Percentiles rank a stretch among this genome's conserved stretches.
These are phyloP conservation scores for Eutrema japonicum DNA, from an alignment of 345 rosid species.

Conservation along the genomic window DNA sequence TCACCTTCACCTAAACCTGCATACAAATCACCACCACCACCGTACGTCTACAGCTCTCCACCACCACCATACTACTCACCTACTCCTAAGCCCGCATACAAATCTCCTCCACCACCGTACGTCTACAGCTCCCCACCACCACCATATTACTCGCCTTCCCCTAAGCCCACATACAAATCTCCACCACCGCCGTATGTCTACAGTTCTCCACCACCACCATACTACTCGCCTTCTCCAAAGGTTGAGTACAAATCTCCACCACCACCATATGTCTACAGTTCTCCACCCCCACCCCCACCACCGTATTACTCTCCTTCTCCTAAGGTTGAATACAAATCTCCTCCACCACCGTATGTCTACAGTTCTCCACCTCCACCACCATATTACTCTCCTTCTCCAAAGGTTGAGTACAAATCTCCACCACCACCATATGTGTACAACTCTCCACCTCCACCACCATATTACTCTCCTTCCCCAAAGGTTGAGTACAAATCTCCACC, in stretches of 20 bases:
- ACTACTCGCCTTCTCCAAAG: background rate
- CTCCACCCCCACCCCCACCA: background rate
- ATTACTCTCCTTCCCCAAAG: background rate
- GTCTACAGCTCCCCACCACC: constrained; percentile 5
- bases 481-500: background rate
- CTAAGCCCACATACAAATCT: background rate
- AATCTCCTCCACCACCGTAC: constrained; percentile 4
- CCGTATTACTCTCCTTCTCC: background rate
- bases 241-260: background rate
- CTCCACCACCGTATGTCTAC: background rate
- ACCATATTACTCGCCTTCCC: constrained; percentile 7
- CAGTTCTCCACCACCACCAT: constrained; percentile 17
- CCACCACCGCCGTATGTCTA: constrained; percentile 4
- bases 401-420: background rate
- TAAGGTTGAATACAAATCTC: background rate
- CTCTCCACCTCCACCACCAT: background rate
- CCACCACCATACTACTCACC: constrained; percentile 15
- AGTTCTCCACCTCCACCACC: background rate
- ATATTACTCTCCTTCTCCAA: background rate
- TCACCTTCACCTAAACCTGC: no score
- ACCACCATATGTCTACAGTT: background rate
- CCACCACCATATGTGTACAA: constrained; percentile 14
- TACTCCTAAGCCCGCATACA: background rate
- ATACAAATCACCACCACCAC: constrained; percentile 20
- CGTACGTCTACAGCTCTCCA: background rate